Conservation (phyloP, 129 eudicot genomes). For the carrot (Daucus carota) region DH1_v3.0 NC_030389.2:15577001-15577500, state of each 20-base stretch:
- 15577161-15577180: neutral
- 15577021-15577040: too few species aligned
- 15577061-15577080: too few species aligned
- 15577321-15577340: neutral
- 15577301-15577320: neutral
- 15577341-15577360: neutral
- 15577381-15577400: neutral
- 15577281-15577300: neutral
- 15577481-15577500: constrained; percentile 98
- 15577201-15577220: neutral
- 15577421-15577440: neutral
- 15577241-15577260: neutral
- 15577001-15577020: too few species aligned
- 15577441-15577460: neutral
- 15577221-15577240: neutral
- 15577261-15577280: neutral
- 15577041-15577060: too few species aligned
- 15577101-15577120: neutral
- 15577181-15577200: neutral
- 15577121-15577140: too few species aligned
- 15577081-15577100: neutral
- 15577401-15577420: neutral
- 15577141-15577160: too few species aligned
- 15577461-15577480: constrained; percentile 23
- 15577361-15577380: neutral